Evolutionary conservation across 73 alveolate genomes (phyloP).

Genomic region (Tetrahymena thermophila): DNA sequence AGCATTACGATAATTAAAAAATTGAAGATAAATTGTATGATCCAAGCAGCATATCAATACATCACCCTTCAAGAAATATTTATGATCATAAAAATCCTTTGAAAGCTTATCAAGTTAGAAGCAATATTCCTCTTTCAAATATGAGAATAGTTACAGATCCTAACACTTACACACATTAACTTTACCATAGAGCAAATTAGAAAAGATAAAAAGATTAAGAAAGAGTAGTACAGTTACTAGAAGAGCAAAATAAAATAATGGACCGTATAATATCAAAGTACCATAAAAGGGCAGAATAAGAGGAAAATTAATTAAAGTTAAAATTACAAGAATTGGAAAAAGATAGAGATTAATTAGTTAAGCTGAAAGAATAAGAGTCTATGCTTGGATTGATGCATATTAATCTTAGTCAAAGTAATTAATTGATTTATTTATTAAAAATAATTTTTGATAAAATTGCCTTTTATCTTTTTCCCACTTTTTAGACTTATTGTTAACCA

Average conservation of each 20-base stretch:
- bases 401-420: background rate
- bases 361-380: background rate
- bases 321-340: background rate
- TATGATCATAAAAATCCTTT: background rate
- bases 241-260: background rate
- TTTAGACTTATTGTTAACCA: too few relatives aligned
- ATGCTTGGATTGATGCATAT: background rate
- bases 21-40: background rate
- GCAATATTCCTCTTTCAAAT: background rate
- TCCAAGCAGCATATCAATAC: background rate
- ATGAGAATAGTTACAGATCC: background rate
- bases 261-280: background rate
- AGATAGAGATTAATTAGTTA: background rate
- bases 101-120: background rate
- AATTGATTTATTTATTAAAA: too few relatives aligned
- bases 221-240: background rate
- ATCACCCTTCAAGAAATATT: background rate
- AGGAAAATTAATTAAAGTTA: background rate
- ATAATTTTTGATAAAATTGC: background rate
- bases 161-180: background rate
- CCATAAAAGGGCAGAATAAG: background rate
- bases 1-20: background rate
- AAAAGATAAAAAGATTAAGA: background rate
- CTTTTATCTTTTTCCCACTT: background rate
- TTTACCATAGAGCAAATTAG: background rate